Percentiles rank a stretch among this genome's conserved stretches.
These are phyloP conservation scores for Warburgia ugandensis DNA, from an alignment of 164 flowering plant genomes.

Conservation along the genomic window DNA sequence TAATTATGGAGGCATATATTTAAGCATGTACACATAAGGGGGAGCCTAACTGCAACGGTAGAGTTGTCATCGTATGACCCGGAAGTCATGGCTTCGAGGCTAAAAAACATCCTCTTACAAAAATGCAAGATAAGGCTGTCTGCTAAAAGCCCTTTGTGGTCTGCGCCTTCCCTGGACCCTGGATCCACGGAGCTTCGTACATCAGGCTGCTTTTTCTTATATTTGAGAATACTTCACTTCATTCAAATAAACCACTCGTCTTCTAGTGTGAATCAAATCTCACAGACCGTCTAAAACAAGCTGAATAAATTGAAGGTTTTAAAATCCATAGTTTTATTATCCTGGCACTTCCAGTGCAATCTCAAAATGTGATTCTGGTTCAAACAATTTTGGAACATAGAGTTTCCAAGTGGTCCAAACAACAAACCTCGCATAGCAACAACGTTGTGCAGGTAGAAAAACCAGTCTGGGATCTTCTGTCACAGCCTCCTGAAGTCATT, in stretches of 20 bases:
- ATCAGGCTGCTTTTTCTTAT: neutral
- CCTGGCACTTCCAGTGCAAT: too few species aligned
- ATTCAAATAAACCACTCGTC: neutral
- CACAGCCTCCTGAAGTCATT: neutral
- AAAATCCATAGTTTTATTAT: neutral
- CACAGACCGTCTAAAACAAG: neutral
- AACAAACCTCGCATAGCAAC: neutral
- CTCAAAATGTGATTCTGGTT: neutral
- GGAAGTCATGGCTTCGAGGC: too few species aligned
- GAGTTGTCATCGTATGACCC: too few species aligned
- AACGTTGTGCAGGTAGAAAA: neutral
- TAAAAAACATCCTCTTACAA: too few species aligned
- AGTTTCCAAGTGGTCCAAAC: neutral
- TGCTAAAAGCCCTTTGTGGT: neutral
- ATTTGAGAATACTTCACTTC: neutral
- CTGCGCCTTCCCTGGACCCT: too few species aligned
- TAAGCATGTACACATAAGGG: too few species aligned
- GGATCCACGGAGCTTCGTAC: neutral
- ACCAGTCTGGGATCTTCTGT: neutral
- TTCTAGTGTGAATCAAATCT: neutral
- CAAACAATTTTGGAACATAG: neutral
- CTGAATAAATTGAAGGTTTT: neutral
- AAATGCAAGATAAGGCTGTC: too few species aligned
- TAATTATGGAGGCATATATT: too few species aligned
- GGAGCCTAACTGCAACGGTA: too few species aligned